Evolutionary conservation across 148 eudicot genomes (phyloP).

Genomic region (Oxyria digyna): DNA sequence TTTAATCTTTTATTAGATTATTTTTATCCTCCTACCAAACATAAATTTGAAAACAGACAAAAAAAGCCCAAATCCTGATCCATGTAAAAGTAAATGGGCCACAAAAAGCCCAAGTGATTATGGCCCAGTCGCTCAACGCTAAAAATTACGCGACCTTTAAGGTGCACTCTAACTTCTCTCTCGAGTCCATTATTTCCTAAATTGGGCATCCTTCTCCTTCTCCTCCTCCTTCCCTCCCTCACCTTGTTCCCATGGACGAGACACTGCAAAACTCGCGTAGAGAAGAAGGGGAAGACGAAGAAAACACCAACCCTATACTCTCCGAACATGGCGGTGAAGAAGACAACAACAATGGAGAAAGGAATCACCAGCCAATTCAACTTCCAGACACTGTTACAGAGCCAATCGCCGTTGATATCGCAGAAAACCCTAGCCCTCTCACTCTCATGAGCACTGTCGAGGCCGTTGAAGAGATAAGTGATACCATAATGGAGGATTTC

Average conservation of each 20-base stretch:
- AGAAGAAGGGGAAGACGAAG: background rate
- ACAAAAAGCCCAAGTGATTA: background rate
- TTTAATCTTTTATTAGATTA: too few relatives aligned
- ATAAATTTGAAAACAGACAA: background rate
- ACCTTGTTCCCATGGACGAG: background rate
- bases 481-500: slow-evolving; percentile 1
- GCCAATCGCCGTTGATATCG: background rate
- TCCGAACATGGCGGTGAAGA: background rate
- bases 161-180: background rate
- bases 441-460: background rate
- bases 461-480: background rate
- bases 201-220: background rate
- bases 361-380: background rate
- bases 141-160: background rate
- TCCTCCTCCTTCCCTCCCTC: background rate
- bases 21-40: too few relatives aligned
- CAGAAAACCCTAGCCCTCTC: background rate
- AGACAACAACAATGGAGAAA: background rate
- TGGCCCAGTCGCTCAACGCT: background rate
- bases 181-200: background rate
- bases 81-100: background rate
- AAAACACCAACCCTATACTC: background rate
- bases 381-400: background rate
- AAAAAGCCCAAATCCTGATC: background rate
- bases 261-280: slow-evolving; percentile 1